Percentiles rank a stretch among this genome's conserved stretches.
Evolutionary conservation across 2,329 filamentous ascomycete species (phyloP).

Genomic region (Penicillium sp.): DNA sequence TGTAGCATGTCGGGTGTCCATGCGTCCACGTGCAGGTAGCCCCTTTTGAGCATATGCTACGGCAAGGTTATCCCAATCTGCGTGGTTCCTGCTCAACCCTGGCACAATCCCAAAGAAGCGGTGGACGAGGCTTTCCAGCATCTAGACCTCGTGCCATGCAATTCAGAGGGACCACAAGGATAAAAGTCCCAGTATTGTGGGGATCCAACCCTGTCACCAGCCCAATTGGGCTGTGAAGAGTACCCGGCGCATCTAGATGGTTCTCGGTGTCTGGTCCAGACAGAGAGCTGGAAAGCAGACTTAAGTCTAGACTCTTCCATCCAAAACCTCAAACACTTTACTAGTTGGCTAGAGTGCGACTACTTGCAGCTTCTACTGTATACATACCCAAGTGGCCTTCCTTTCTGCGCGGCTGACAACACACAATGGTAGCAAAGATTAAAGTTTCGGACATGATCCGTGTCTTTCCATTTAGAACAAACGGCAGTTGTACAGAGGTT

Average conservation of each 20-base stretch:
- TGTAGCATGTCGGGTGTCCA: constrained; percentile 1
- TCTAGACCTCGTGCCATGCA: background rate
- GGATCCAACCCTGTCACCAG: background rate
- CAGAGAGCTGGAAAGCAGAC: background rate
- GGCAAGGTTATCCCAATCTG: constrained; percentile 16
- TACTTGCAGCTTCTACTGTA: background rate
- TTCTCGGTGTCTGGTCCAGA: background rate
- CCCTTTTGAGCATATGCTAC: constrained; percentile 8
- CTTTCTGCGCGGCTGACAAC: background rate
- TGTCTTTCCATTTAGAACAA: background rate
- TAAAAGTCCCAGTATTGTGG: background rate
- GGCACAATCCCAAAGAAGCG: constrained; percentile 9
- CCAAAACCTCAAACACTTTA: background rate
- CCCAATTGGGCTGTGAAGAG: background rate
- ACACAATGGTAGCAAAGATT: background rate
- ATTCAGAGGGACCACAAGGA: background rate
- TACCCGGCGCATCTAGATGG: background rate
- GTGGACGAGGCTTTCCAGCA: constrained; percentile 3
- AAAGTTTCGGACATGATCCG: background rate
- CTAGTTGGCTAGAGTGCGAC: background rate
- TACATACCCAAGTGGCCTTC: constrained; percentile 5
- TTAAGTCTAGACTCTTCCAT: constrained; percentile 5
- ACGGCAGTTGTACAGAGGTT: constrained; percentile 1
- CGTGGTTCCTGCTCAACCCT: background rate
- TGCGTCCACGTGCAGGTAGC: constrained; percentile 3